Base-by-base conservation (phyloP, 192 early-diverging fungal genomes). In the Allomyces javanicus region DNA sequence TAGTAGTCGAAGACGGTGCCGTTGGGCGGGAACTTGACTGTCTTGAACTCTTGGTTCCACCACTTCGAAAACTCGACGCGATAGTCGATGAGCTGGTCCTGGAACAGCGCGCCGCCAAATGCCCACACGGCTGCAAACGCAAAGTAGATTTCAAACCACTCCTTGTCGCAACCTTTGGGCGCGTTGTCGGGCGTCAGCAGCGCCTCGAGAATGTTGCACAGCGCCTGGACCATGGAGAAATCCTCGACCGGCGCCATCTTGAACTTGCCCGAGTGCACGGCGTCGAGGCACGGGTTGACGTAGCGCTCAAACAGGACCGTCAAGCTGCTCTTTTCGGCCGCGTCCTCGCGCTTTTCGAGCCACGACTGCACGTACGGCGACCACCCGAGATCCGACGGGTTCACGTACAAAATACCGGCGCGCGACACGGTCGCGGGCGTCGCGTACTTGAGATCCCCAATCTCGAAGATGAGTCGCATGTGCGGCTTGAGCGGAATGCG, bases 351-450 rank as follows among this genome's bases (percentile, higher is more conserved):
- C 44, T 85, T 78, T 12, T 76, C 71, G 25, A 85, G 83, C 10
- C 97, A 73, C 2, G 85, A 85, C 26, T 82, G 83, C 63, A 99
- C 78, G 68, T 97, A 97, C 71, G 92, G 79, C 68, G 80, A 70
- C 70, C 86, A 83, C 24, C 87, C 71, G 88, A 97, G 92, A 10
- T 76, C 75, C 40, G 86, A 72, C 4, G 77, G 83, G 62, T 96
- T 86, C 0, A 96, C 88, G 70, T 90, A 99, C 62, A 99, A 90
- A 94, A 99, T 99, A 72, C 97, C 97, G 74, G 96, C 98, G 45
- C 97, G 91, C 78, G 86, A 89, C 44, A 99, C 93, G 0, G 97
- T 99, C 44, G 97, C 97, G 24, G 92, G 81, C 7, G 97, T 99
- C 14, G 97, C 97, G 66, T 98, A 94, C 65, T 89, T 87, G 65